Evolutionary conservation across 2,329 filamentous ascomycete genomes (phyloP).

Genomic region (Colletotrichum graminicola): DNA sequence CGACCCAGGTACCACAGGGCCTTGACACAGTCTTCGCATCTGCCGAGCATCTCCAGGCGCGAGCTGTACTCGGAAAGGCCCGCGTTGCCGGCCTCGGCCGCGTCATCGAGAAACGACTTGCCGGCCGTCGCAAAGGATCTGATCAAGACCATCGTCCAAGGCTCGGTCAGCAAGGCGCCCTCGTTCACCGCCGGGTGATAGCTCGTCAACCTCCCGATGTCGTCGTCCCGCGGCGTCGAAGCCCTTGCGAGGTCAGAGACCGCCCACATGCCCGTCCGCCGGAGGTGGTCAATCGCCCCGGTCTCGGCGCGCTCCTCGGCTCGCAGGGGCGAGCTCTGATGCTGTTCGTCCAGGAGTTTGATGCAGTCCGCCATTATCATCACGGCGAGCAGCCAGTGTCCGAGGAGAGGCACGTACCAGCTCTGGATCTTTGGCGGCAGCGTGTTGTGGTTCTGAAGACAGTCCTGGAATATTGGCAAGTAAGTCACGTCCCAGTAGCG

Average conservation of each 20-base stretch:
- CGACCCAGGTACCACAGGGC: conserved; percentile 67
- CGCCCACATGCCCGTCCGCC: conserved; percentile 58
- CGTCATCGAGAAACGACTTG: conserved; percentile 53
- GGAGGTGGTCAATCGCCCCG: conserved; percentile 55
- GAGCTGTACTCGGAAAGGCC: too few relatives aligned
- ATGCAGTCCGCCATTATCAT: conserved; percentile 68
- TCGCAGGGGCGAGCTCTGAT: conserved; percentile 46
- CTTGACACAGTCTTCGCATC: conserved; percentile 62
- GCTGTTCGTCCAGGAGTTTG: conserved; percentile 60
- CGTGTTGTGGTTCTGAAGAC: conserved; percentile 61
- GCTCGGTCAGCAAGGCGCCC: conserved; percentile 69
- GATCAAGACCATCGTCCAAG: conserved; percentile 69
- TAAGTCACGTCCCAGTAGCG: conserved; percentile 67
- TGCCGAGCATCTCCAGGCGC: conserved; percentile 34
- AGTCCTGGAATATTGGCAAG: conserved; percentile 64
- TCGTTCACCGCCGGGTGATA: conserved; percentile 67
- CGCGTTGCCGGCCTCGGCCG: background rate
- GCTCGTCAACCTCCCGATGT: conserved; percentile 47
- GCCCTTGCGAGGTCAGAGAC: conserved; percentile 63
- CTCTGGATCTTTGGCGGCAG: conserved; percentile 67
- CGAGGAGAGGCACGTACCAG: conserved; percentile 69
- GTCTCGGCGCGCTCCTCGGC: conserved; percentile 47
- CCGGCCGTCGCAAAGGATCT: conserved; percentile 64
- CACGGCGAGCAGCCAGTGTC: conserved; percentile 69
- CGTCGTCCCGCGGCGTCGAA: conserved; percentile 51